Conservation (phyloP, 495 filamentous ascomycete species). For the Durotheca rogersii region DNA sequence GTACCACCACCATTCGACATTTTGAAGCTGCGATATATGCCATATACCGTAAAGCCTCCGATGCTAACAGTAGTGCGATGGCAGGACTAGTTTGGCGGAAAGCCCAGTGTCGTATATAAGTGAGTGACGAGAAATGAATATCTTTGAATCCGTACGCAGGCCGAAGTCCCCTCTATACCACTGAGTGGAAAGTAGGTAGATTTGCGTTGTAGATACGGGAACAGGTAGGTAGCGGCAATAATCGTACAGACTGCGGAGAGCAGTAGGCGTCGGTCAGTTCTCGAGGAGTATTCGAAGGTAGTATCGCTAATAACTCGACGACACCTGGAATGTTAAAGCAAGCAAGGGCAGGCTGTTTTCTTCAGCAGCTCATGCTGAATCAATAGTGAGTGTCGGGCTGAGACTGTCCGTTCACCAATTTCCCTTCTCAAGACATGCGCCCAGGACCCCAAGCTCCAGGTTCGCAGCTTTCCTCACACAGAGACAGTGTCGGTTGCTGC, state of each 20-base stretch:
- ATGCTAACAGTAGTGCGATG: too few species aligned
- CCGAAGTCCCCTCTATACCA: too few species aligned
- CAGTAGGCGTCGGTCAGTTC: constrained; percentile 7
- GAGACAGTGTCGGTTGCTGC: constrained; percentile 9
- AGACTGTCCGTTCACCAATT: constrained; percentile 19
- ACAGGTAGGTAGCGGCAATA: constrained; percentile 9
- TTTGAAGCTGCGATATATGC: constrained; percentile 21
- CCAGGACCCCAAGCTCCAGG: background rate
- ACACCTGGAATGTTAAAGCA: constrained; percentile 36
- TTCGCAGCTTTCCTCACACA: constrained; percentile 17
- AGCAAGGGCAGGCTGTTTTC: constrained; percentile 35
- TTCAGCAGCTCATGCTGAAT: constrained; percentile 31
- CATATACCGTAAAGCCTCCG: constrained; percentile 1
- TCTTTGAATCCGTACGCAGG: too few species aligned
- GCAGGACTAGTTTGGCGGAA: too few species aligned
- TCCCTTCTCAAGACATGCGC: constrained; percentile 14
- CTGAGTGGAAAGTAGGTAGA: background rate
- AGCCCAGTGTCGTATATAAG: too few species aligned
- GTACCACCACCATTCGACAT: constrained; percentile 64
- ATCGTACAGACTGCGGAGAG: constrained; percentile 12
- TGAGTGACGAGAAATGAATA: too few species aligned
- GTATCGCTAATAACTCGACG: constrained; percentile 23
- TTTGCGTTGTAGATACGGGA: too few species aligned
- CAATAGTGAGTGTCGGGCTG: constrained; percentile 17
- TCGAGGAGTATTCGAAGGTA: constrained; percentile 32